Percentiles rank a stretch among this genome's conserved stretches.
phyloP scores from a whole-genome alignment of 108 stramenopile species.

The Skeletonema marinoi region DNA sequence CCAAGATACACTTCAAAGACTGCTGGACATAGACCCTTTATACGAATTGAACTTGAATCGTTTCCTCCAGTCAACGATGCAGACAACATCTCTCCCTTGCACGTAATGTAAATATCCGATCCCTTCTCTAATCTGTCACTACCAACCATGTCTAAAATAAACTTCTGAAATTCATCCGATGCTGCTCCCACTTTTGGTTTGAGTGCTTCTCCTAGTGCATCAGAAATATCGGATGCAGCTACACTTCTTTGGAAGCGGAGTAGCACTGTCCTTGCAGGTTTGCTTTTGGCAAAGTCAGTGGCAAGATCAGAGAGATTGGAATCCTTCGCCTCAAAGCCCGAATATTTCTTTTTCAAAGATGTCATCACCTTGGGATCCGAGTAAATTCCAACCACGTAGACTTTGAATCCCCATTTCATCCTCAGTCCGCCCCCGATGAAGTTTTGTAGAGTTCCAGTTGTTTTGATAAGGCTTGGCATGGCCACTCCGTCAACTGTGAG shows the following conservation, averaged over 20 bases:
- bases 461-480: conserved; percentile 8
- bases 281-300: conserved; percentile 11
- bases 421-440: conserved; percentile 30
- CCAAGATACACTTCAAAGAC: conserved; percentile 30
- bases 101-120: conserved; percentile 31
- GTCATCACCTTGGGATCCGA: conserved; percentile 14
- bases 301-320: conserved; percentile 2
- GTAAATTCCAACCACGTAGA: conserved; percentile 32
- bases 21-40: conserved; percentile 32
- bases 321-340: not conserved
- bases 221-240: conserved; percentile 23
- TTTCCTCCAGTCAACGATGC: conserved; percentile 18
- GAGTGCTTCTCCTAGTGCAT: conserved; percentile 32
- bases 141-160: conserved; percentile 23
- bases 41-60: conserved; percentile 6
- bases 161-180: conserved; percentile 15
- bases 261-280: conserved; percentile 15
- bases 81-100: conserved; percentile 30
- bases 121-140: conserved; percentile 12
- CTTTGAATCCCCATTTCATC: conserved; percentile 26
- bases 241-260: conserved; percentile 35
- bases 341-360: conserved; percentile 21
- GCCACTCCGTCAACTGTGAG: conserved; percentile 4
- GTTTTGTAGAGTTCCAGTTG: conserved; percentile 18
- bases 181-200: conserved; percentile 16